phyloP scores from a whole-genome alignment of 805 yeast genomes.

The Wickerhamomyces chambardii region DNA sequence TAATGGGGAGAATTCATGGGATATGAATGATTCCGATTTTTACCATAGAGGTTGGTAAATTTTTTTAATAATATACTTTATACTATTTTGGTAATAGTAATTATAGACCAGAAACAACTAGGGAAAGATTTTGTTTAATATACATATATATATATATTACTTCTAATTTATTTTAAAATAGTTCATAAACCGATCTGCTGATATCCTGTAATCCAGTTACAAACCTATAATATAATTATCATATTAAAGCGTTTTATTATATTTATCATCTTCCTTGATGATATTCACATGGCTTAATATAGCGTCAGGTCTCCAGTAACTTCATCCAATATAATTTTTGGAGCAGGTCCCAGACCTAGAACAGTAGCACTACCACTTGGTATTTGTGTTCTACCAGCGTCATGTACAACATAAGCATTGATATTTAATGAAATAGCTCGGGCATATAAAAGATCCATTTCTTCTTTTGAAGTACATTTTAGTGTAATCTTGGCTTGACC shows the following conservation, averaged over 20 bases:
- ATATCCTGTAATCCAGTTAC: no score
- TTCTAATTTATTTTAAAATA: no score
- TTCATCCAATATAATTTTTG: conserved; percentile 68
- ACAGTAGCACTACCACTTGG: conserved; percentile 97
- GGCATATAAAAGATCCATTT: conserved; percentile 68
- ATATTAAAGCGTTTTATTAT: no score
- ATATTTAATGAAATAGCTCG: conserved; percentile 74
- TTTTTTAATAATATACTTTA: neutral
- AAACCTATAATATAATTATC: no score
- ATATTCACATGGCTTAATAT: conserved; percentile 29
- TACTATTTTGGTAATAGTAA: neutral
- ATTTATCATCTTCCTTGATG: no score
- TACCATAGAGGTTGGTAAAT: conserved; percentile 7
- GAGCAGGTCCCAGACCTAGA: conserved; percentile 96
- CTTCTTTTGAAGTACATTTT: conserved; percentile 59
- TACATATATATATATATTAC: no score
- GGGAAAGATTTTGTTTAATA: no score
- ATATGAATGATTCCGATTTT: conserved; percentile 4
- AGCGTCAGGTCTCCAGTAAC: conserved; percentile 74
- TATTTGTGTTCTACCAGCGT: conserved; percentile 95
- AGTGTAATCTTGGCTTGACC: conserved; percentile 96
- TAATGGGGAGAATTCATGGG: conserved; percentile 1
- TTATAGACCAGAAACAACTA: no score
- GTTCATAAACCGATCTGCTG: no score
- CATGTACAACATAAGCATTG: conserved; percentile 76